Conservation (phyloP, 78 protist genomes). For the Dictyostelium purpureum region DNA sequence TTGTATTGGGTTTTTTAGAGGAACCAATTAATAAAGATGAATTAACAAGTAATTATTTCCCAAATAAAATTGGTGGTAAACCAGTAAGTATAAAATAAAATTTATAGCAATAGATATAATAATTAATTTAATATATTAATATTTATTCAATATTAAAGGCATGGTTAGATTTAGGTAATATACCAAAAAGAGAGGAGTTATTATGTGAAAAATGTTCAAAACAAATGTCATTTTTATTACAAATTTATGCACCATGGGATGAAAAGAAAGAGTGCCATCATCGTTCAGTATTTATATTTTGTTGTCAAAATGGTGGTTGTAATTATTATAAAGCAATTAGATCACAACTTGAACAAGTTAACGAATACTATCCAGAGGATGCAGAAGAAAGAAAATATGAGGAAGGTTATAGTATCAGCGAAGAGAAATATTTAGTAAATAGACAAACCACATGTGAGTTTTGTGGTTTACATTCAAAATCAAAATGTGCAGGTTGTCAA, state of each 20-base stretch:
- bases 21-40: slow-evolving; percentile 1
- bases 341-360: slow-evolving; percentile 26
- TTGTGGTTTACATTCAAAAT: slow-evolving; percentile 25
- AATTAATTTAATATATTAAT: background rate
- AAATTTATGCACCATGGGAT: slow-evolving; percentile 47
- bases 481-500: slow-evolving; percentile 29
- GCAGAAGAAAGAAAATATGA: slow-evolving; percentile 51
- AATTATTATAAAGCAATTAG: slow-evolving; percentile 5
- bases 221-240: slow-evolving; percentile 63
- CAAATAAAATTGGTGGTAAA: slow-evolving; percentile 69
- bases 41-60: slow-evolving; percentile 55
- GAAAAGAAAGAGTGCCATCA: slow-evolving; percentile 21
- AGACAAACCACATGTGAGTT: slow-evolving; percentile 28
- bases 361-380: slow-evolving; percentile 11
- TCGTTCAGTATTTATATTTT: slow-evolving; percentile 34
- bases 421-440: background rate
- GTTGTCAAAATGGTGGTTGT: slow-evolving; percentile 29
- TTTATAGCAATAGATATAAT: background rate
- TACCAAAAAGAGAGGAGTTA: slow-evolving; percentile 43
- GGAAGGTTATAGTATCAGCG: background rate
- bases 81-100: slow-evolving; percentile 26
- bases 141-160: slow-evolving; percentile 7
- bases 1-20: slow-evolving; percentile 36
- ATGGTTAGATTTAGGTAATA: slow-evolving; percentile 52
- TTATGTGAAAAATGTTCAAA: slow-evolving; percentile 23